These are phyloP conservation scores for Acacia acuminata DNA, from an alignment of 306 rosid species.

Conservation along the genomic window DNA sequence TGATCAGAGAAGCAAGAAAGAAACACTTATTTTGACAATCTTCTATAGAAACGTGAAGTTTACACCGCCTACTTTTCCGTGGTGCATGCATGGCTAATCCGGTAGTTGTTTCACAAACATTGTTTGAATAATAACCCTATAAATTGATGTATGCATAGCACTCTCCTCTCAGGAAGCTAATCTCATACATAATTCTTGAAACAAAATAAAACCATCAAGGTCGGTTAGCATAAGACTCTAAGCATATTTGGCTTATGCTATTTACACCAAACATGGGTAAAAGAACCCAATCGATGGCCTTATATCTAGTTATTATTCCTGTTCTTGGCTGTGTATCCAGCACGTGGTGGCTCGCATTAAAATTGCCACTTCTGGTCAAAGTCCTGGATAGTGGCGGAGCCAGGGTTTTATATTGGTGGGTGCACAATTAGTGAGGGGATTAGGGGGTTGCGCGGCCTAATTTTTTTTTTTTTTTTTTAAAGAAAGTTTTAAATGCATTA, in stretches of 20 bases:
- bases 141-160: not conserved
- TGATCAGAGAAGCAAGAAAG: not conserved
- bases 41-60: not conserved
- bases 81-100: not conserved
- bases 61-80: not conserved
- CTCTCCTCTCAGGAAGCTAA: not conserved
- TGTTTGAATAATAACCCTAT: not conserved
- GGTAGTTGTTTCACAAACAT: not conserved
- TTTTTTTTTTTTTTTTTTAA: too few species aligned
- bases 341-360: not conserved
- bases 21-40: not conserved
- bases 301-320: not conserved
- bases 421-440: too few species aligned
- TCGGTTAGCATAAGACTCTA: too few species aligned
- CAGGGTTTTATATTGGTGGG: too few species aligned
- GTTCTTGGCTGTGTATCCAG: not conserved
- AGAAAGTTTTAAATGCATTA: too few species aligned
- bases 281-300: not conserved
- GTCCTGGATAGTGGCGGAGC: too few species aligned
- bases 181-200: not conserved
- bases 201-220: not conserved
- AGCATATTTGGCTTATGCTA: too few species aligned
- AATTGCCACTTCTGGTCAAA: constrained; percentile 40
- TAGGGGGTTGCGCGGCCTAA: too few species aligned
- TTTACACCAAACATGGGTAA: not conserved